Percentiles rank a stretch among this genome's conserved stretches.
Conservation (phyloP, 2,329 filamentous ascomycete genomes). For the Byssochlamys sp. region DNA sequence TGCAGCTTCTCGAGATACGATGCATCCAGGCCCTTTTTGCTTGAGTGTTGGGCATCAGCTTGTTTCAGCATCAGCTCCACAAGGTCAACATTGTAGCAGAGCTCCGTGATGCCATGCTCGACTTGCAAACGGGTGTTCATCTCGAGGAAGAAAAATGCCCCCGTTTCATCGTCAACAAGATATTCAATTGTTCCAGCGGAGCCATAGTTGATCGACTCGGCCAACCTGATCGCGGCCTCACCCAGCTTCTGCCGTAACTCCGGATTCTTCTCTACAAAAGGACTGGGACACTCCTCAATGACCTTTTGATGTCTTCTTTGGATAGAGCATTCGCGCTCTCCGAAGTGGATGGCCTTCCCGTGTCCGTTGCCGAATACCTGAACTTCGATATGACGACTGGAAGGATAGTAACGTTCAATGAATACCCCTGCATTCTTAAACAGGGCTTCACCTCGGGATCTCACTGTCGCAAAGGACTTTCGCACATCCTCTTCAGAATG, state of each 20-base stretch:
- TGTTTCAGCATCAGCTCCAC: conserved; percentile 49
- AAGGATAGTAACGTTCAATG: conserved; percentile 71
- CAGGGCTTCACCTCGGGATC: conserved; percentile 64
- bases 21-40: conserved; percentile 37
- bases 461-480: conserved; percentile 60
- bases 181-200: conserved; percentile 86
- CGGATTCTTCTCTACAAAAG: conserved; percentile 46
- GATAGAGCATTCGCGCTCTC: conserved; percentile 79
- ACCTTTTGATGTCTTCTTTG: conserved; percentile 85
- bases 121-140: conserved; percentile 53
- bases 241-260: conserved; percentile 55
- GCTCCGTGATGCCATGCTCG: conserved; percentile 50
- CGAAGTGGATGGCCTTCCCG: conserved; percentile 71
- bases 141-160: conserved; percentile 61
- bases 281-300: conserved; percentile 78
- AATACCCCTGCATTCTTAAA: conserved; percentile 80
- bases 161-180: conserved; percentile 72
- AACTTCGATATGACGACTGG: conserved; percentile 76
- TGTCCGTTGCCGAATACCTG: conserved; percentile 79
- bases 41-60: conserved; percentile 42
- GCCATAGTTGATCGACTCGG: conserved; percentile 55
- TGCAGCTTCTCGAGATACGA: conserved; percentile 36
- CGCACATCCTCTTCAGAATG: conserved; percentile 58
- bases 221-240: conserved; percentile 61
- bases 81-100: conserved; percentile 46